These are phyloP conservation scores for Ichthyophthirius multifiliis DNA, from an alignment of 169 alveolate species.

Conservation along the genomic window DNA sequence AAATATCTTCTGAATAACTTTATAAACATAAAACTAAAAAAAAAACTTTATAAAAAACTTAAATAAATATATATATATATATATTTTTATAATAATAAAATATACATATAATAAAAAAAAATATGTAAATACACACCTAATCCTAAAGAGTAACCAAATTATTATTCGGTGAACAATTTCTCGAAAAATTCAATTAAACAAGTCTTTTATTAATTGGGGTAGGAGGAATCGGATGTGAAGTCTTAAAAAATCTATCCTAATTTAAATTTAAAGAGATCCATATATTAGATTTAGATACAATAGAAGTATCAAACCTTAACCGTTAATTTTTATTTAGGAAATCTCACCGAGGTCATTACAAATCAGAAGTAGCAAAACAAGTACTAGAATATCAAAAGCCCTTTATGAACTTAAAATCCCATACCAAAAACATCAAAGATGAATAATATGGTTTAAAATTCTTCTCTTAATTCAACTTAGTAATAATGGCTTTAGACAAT, in stretches of 20 bases:
- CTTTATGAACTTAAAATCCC: conserved; percentile 39
- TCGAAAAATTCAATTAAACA: conserved; percentile 21
- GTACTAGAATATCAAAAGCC: conserved; percentile 52
- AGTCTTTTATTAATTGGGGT: conserved; percentile 76
- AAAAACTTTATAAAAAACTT: too few relatives aligned
- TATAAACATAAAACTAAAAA: too few relatives aligned
- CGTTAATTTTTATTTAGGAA: conserved; percentile 77
- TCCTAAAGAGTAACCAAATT: conserved; percentile 9
- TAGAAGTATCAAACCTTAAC: conserved; percentile 77
- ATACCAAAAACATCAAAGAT: conserved; percentile 85
- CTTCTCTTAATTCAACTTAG: conserved; percentile 87
- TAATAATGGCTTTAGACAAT: conserved; percentile 95
- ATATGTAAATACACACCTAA: too few relatives aligned
- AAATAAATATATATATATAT: too few relatives aligned
- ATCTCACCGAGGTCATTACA: conserved; percentile 38
- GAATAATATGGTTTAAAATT: conserved; percentile 69
- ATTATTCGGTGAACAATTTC: conserved; percentile 30
- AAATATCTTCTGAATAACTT: too few relatives aligned
- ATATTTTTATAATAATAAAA: too few relatives aligned
- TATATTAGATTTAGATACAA: conserved; percentile 76
- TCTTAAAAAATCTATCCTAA: conserved; percentile 65
- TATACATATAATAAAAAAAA: too few relatives aligned
- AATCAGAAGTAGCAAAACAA: conserved; percentile 58
- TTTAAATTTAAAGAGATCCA: conserved; percentile 57
- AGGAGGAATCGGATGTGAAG: conserved; percentile 84